Base-by-base conservation (phyloP, 2,329 filamentous ascomycete genomes). In the Apiospora arundinis region DNA sequence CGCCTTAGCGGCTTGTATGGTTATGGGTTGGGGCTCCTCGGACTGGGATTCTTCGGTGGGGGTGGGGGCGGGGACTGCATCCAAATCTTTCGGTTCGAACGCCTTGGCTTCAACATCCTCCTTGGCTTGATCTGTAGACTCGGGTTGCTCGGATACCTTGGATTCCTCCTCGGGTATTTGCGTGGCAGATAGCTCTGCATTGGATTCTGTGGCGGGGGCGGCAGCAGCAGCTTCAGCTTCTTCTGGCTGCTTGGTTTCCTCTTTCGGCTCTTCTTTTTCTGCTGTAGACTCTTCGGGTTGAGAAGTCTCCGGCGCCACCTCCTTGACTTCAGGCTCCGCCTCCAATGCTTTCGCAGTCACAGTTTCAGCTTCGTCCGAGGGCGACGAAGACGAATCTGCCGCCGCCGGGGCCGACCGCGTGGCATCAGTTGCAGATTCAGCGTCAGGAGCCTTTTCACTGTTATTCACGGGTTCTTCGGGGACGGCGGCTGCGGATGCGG, bases 381-480 rank as follows among this genome's bases (percentile, higher is more conserved):
- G 32, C 2, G 56, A 40, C 16, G 49, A 16, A 8, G 56, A n/a
- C 32, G 42, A 16, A 16, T 40, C 28, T 37, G 28, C 28, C 21
- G 28, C 28, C 21, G 16, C n/a, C 32, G 56, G 56, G 14, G 32
- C 18, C 11, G 56, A 40, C 23, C 9, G 60, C 21, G 66, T n/a
- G 45, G 66, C 45, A 12, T 28, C 40, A 18, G 45, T 40, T 25
- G 23, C 60, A 18, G 52, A 16, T 11, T 67, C 63, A 12, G 45
- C n/a, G n/a, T 71, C 70, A 52, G 49, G 52, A 21, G 67, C 56
- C 67, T 69, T 52, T 11, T 67, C 70, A 66, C 48, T 69, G 44
- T 69, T 69, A 71, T 48, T 46, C 40, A 32, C 23, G 21, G 52
- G 46, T 44, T 60, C 23, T 48, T 66, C 70, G 44, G 60, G 40